Conservation (phyloP, 305 asterid species). For the Fraxinus dipetala region DNA sequence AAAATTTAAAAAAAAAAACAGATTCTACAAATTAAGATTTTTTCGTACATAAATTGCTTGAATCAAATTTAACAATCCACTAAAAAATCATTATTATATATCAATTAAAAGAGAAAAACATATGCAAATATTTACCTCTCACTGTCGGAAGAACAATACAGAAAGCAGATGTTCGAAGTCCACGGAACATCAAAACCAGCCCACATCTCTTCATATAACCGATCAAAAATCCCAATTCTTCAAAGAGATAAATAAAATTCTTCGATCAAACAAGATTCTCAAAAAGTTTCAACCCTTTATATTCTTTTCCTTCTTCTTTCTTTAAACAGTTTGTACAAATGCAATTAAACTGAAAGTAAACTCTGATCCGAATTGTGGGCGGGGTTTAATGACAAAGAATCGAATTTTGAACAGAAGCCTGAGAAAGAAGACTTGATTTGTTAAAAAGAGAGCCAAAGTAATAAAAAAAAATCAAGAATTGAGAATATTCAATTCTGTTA, state of each 20-base stretch:
- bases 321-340: not conserved
- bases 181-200: conserved; percentile 38
- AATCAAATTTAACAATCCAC: not conserved
- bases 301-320: not conserved
- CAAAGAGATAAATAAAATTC: not conserved
- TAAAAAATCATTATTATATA: not conserved
- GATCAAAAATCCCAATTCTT: conserved; percentile 20
- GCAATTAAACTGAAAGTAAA: conserved; percentile 5
- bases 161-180: conserved; percentile 24
- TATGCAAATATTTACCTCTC: conserved; percentile 32
- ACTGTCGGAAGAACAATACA: conserved; percentile 29
- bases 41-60: not conserved
- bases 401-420: conserved; percentile 28
- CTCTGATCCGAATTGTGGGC: not conserved
- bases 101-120: conserved; percentile 1
- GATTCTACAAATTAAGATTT: not conserved
- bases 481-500: not conserved
- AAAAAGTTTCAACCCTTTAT: conserved; percentile 13
- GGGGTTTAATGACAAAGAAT: conserved; percentile 22
- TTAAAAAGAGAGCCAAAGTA: not conserved
- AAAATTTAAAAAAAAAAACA: not conserved
- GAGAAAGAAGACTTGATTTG: conserved; percentile 30
- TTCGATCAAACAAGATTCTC: conserved; percentile 24
- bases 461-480: not conserved
- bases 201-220: conserved; percentile 36